Conservation (phyloP, 352 stramenopile species). For the Globisporangium camurandrum region DNA sequence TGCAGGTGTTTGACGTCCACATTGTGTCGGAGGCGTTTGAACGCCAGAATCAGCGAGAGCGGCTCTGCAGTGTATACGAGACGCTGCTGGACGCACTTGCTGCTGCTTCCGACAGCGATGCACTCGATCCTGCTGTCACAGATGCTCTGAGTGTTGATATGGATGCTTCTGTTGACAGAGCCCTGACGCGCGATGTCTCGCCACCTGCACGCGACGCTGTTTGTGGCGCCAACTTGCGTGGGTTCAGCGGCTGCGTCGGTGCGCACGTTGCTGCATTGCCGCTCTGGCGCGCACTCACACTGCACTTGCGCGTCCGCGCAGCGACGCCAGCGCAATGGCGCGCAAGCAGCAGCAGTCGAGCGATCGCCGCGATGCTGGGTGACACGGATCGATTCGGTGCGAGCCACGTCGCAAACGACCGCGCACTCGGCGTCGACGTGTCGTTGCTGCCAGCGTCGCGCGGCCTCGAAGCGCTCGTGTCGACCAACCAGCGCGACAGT, state of each 20-base stretch:
- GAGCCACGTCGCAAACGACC: conserved; percentile 47
- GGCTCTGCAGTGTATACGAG: conserved; percentile 40
- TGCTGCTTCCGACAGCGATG: background rate
- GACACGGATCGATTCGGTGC: conserved; percentile 49
- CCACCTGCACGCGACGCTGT: conserved; percentile 2
- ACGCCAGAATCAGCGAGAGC: conserved; percentile 31
- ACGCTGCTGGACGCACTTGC: conserved; percentile 11
- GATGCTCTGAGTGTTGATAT: background rate
- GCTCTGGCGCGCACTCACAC: conserved; percentile 30
- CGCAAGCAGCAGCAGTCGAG: background rate
- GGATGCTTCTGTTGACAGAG: background rate
- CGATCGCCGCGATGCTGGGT: conserved; percentile 1
- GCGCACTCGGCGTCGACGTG: conserved; percentile 29
- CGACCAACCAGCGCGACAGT: conserved; percentile 34
- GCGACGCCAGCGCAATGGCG: conserved; percentile 45
- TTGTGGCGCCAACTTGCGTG: conserved; percentile 9
- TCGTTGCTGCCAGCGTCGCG: conserved; percentile 25
- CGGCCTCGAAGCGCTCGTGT: conserved; percentile 26
- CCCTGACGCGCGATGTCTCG: background rate
- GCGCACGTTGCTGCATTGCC: conserved; percentile 25
- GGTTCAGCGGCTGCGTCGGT: conserved; percentile 28
- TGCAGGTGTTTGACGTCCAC: conserved; percentile 36
- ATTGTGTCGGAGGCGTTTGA: conserved; percentile 49
- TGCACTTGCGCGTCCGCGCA: conserved; percentile 33
- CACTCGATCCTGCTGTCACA: background rate